Percentiles rank a stretch among this genome's conserved stretches.
These are phyloP conservation scores for Verticillium dahliae DNA, from an alignment of 2,329 filamentous ascomycete species.

Conservation along the genomic window DNA sequence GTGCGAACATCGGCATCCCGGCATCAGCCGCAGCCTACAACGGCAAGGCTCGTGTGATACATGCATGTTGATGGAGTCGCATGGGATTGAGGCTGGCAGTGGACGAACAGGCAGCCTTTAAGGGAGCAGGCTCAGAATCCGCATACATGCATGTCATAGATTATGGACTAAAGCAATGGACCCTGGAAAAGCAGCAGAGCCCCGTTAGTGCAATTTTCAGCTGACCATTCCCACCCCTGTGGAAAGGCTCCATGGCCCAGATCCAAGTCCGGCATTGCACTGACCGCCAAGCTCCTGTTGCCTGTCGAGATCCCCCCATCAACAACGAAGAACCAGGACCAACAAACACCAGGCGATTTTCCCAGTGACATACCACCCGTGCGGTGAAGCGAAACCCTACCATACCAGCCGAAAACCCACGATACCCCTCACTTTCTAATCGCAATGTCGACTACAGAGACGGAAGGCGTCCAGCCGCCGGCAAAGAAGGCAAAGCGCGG, in stretches of 20 bases:
- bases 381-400: not conserved
- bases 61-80: not conserved
- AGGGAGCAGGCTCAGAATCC: no score
- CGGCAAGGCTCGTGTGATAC: not conserved
- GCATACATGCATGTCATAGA: not conserved
- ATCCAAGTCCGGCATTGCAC: not conserved
- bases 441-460: not conserved
- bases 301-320: not conserved
- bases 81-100: no score
- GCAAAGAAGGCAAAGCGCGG: constrained; percentile 12
- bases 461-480: constrained; percentile 3
- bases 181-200: not conserved
- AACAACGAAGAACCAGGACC: not conserved
- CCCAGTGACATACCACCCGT: not conserved
- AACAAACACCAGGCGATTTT: not conserved
- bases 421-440: not conserved
- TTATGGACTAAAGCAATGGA: not conserved
- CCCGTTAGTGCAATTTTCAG: not conserved
- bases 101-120: no score
- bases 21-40: not conserved
- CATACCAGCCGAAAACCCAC: not conserved
- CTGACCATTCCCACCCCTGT: not conserved
- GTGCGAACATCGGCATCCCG: not conserved
- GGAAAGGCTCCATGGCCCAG: not conserved
- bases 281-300: not conserved